phyloP scores from a whole-genome alignment of 2,329 filamentous ascomycete species.

The Ophiostoma fasciatum region DNA sequence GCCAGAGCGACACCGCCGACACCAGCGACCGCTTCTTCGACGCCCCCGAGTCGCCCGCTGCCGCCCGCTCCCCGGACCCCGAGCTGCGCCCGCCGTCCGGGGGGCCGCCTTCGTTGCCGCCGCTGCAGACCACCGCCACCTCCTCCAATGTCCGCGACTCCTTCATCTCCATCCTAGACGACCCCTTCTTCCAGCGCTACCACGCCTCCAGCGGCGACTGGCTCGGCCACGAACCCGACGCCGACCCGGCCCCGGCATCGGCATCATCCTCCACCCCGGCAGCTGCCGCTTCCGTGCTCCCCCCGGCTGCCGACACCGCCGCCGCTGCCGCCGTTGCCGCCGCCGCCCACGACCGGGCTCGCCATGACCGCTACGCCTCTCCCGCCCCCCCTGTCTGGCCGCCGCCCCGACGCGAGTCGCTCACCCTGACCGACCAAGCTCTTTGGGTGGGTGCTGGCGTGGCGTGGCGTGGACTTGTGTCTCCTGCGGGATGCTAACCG shows the following conservation, averaged over 20 bases:
- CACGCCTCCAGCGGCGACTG: conserved; percentile 20
- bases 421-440: conserved; percentile 18
- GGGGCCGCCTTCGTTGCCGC: conserved; percentile 4
- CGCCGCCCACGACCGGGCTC: conserved; percentile 17
- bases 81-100: too few species aligned
- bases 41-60: background rate
- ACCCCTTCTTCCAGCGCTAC: conserved; percentile 37
- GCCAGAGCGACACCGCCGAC: background rate
- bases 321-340: conserved; percentile 25
- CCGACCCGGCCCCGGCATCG: conserved; percentile 7
- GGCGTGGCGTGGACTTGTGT: too few species aligned
- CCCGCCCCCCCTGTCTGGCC: conserved; percentile 25
- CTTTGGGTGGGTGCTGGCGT: too few species aligned
- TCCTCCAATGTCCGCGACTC: conserved; percentile 27
- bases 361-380: conserved; percentile 29
- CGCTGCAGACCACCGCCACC: conserved; percentile 9
- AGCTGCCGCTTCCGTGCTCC: too few species aligned
- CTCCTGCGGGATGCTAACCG: too few species aligned
- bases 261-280: conserved; percentile 24
- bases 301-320: conserved; percentile 12
- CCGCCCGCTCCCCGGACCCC: too few species aligned
- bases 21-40: background rate
- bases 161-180: conserved; percentile 37
- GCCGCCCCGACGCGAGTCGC: conserved; percentile 33
- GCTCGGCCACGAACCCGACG: conserved; percentile 11